These are phyloP conservation scores for Pseudopithomyces chartarum DNA, from an alignment of 2,329 filamentous ascomycete genomes.

Conservation along the genomic window DNA sequence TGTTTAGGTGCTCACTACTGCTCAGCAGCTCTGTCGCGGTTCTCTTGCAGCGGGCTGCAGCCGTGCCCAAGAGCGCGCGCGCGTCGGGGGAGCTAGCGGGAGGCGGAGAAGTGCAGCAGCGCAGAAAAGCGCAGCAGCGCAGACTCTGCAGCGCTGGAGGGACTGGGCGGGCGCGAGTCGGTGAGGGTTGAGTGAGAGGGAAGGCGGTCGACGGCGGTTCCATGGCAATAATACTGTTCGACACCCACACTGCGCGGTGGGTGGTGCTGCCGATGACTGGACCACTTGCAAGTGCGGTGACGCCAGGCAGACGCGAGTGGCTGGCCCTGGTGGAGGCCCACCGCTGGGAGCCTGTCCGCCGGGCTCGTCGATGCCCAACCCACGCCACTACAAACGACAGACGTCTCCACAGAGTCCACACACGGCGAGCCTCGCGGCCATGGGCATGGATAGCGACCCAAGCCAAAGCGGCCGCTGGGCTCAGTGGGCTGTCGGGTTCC, in stretches of 20 bases:
- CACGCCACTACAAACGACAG: constrained; percentile 20
- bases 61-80: constrained; percentile 25
- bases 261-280: constrained; percentile 1
- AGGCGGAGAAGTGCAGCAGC: not conserved
- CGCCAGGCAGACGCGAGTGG: not conserved
- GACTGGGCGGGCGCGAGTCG: not conserved
- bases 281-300: not conserved
- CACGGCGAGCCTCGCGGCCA: not conserved
- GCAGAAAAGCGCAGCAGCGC: too few relatives aligned
- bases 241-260: not conserved
- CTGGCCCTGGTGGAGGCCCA: not conserved
- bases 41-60: constrained; percentile 23
- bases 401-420: constrained; percentile 8
- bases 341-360: not conserved
- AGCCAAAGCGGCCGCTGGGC: not conserved
- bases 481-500: constrained; percentile 22
- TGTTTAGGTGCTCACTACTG: constrained; percentile 14
- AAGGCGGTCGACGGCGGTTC: not conserved
- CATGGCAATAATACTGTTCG: not conserved
- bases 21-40: constrained; percentile 13
- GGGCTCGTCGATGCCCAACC: constrained; percentile 8
- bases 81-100: constrained; percentile 5
- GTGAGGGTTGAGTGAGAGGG: constrained; percentile 4
- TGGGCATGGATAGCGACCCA: not conserved
- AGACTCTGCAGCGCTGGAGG: constrained; percentile 3